phyloP scores from a whole-genome alignment of 306 rosid genomes.

The Glycine latifolia region DNA sequence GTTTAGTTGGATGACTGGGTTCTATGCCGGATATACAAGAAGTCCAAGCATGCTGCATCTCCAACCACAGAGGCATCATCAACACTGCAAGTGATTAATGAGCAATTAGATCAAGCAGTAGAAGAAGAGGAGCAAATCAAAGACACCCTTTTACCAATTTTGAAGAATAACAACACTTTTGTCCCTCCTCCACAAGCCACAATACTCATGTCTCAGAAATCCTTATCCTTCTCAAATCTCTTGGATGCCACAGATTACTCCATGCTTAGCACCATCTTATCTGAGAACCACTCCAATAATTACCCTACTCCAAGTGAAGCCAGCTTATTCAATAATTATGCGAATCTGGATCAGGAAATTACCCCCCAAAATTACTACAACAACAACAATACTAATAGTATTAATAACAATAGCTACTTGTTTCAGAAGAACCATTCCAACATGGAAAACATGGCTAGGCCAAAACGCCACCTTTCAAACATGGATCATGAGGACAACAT shows the following conservation, averaged over 20 bases:
- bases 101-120: background rate
- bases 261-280: slow-evolving; percentile 20
- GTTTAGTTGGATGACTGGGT: slow-evolving; percentile 30
- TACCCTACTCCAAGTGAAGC: background rate
- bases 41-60: background rate
- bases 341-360: background rate
- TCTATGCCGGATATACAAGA: slow-evolving; percentile 25
- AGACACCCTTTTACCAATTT: slow-evolving; percentile 8
- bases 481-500: slow-evolving; percentile 1
- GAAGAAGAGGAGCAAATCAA: background rate
- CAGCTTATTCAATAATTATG: background rate
- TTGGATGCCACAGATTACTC: slow-evolving; percentile 28
- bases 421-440: background rate
- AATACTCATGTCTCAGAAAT: background rate
- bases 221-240: slow-evolving; percentile 16
- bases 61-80: background rate
- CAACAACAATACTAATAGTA: background rate
- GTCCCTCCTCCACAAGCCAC: background rate
- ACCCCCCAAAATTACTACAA: background rate
- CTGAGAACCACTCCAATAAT: background rate
- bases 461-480: slow-evolving; percentile 5
- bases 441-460: background rate
- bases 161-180: background rate
- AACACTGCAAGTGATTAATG: background rate
- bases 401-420: background rate